These are phyloP conservation scores for Petunia axillaris DNA, from an alignment of 257 asterid species.

Conservation along the genomic window DNA sequence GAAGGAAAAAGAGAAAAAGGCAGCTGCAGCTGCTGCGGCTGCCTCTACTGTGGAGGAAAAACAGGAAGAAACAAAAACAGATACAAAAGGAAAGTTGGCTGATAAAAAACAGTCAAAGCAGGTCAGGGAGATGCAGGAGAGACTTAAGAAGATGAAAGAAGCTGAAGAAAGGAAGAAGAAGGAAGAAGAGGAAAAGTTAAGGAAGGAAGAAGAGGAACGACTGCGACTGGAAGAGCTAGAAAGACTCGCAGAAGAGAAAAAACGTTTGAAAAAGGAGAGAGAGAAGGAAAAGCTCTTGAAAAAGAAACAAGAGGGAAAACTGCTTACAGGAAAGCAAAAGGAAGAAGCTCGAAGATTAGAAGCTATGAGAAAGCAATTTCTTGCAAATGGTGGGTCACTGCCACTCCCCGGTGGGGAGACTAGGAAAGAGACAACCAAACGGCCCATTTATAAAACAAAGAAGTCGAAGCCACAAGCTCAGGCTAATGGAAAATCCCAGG, in stretches of 20 bases:
- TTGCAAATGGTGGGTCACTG: slow-evolving; percentile 62
- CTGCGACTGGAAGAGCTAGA: slow-evolving; percentile 70
- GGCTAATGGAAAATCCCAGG: slow-evolving; percentile 59
- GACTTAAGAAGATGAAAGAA: slow-evolving; percentile 68
- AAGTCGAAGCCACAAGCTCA: slow-evolving; percentile 67
- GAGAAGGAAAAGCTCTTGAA: slow-evolving; percentile 82
- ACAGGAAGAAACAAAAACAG: slow-evolving; percentile 55
- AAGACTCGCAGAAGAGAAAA: slow-evolving; percentile 78
- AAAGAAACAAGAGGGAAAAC: slow-evolving; percentile 86
- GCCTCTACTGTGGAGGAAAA: slow-evolving; percentile 65
- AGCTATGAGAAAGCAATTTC: slow-evolving; percentile 84
- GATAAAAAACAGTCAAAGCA: slow-evolving; percentile 77
- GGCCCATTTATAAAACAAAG: slow-evolving; percentile 78
- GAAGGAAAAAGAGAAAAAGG: slow-evolving; percentile 33
- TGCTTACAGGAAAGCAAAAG: slow-evolving; percentile 84
- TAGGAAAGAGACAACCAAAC: slow-evolving; percentile 54
- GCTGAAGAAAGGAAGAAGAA: slow-evolving; percentile 75
- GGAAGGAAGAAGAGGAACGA: slow-evolving; percentile 95
- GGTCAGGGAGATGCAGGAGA: slow-evolving; percentile 94
- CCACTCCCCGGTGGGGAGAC: slow-evolving; percentile 53
- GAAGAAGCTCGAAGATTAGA: slow-evolving; percentile 90
- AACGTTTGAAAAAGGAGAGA: slow-evolving; percentile 80
- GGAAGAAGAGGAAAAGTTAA: slow-evolving; percentile 80
- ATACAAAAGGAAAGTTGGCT: slow-evolving; percentile 44
- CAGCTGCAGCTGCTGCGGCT: slow-evolving; percentile 18